Evolutionary conservation across 768 basidiomycete genomes (phyloP), one percentile per base, ranked within the genome.

Genomic region (Cystobasidium tubakii): DNA sequence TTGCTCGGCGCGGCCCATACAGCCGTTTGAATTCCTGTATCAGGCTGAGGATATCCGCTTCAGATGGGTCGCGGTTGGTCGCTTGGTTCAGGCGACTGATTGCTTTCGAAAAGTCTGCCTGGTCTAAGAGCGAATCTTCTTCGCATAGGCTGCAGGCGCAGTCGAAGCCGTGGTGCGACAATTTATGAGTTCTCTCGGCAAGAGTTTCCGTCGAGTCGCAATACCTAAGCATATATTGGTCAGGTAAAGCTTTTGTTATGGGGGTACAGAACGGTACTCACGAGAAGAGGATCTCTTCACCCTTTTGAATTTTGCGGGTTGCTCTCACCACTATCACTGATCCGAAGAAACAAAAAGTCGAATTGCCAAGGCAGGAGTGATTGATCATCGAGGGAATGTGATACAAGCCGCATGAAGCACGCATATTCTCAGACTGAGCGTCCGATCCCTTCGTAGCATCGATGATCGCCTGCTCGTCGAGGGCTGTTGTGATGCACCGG

Each of bases 341-440:
- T 27, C 57, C 69, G 25, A 27, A 71, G 42, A 71, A 71, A 19
- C 6, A 27, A 57, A 50, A 71, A 21, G 53, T 23, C 4, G 69
- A 62, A 36, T 71, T 71, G 42, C 53, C 46, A 15, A 71, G 2
- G 55, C 69, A 71, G 29, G 69, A 31, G 34, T 71, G 69, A 33
- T 71, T 71, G 54, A 71, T 71, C 29, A 71, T n/a, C 2, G 53
- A 62, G 1, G 69, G 53, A 27, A 60, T 6, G 53, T 55, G 36
- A 31, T 71, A 71, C n/a, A 71, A 57, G 1, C 46, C 69, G 10
- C 31, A 55, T 7, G 63, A 19, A 19, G 63, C 12, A n/a, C n/a
- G n/a, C n/a, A n/a, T n/a, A n/a, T n/a, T 25, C 3, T 12, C 7
- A 65, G 39, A 7, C 39, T 12, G 23, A 39, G 7, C 34, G 10